These are phyloP conservation scores for Kurtzmaniella quercitrusa DNA, from an alignment of 1,139 yeast species.

Conservation along the genomic window DNA sequence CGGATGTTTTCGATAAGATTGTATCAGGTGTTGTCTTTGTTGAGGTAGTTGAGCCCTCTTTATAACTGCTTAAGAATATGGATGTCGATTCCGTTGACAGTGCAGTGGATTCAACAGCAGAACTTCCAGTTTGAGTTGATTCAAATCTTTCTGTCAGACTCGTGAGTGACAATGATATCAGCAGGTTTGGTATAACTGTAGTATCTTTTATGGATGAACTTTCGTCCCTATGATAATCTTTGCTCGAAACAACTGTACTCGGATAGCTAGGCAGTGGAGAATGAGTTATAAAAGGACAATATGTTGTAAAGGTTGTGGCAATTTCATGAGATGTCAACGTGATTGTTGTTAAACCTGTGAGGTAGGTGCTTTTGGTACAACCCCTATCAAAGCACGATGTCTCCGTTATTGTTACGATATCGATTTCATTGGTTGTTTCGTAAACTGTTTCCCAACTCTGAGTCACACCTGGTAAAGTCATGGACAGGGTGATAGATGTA, in stretches of 20 bases:
- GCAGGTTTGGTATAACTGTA: neutral
- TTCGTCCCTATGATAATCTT: no score
- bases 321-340: constrained; percentile 14
- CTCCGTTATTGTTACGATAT: constrained; percentile 1
- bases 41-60: no score
- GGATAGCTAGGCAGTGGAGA: no score
- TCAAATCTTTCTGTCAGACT: no score
- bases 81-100: no score
- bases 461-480: neutral
- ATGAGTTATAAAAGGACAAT: constrained; percentile 15
- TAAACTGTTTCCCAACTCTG: neutral
- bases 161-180: neutral
- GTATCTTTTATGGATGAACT: neutral
- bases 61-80: no score
- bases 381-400: constrained; percentile 17
- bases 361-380: constrained; percentile 18
- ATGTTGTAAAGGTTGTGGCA: constrained; percentile 19
- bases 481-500: neutral
- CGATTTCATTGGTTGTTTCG: neutral
- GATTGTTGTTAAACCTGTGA: constrained; percentile 24
- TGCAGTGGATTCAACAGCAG: no score
- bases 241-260: no score
- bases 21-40: no score
- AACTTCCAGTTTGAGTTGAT: no score
- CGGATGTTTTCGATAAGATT: no score